phyloP scores from a whole-genome alignment of 345 rosid species.

The Lepidium aucheri region DNA sequence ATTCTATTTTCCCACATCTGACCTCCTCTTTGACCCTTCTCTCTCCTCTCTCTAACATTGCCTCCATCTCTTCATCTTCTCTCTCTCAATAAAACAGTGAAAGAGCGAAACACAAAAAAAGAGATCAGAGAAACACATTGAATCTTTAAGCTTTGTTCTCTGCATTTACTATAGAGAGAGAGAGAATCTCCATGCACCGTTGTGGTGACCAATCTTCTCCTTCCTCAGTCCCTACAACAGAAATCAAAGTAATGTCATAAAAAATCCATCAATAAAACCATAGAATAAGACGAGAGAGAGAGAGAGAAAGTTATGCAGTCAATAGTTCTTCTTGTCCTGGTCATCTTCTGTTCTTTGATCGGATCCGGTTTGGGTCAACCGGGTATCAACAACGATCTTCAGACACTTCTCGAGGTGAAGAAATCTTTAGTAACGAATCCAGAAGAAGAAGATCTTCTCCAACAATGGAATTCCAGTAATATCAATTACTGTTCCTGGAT shows the following conservation, averaged over 20 bases:
- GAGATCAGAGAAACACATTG: not conserved
- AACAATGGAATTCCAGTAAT: slow-evolving; percentile 49
- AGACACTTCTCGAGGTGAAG: slow-evolving; percentile 54
- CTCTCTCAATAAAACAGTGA: slow-evolving; percentile 32
- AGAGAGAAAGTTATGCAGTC: not conserved
- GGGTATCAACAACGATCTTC: slow-evolving; percentile 25
- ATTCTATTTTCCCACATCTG: slow-evolving; percentile 25
- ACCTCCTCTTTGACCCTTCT: slow-evolving; percentile 14
- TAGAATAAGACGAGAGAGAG: not conserved
- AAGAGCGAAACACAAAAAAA: not conserved
- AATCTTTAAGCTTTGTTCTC: not conserved
- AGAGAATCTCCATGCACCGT: slow-evolving; percentile 15
- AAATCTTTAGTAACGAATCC: slow-evolving; percentile 34
- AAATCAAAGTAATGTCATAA: slow-evolving; percentile 3
- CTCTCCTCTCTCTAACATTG: not conserved
- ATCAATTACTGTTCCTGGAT: slow-evolving; percentile 57
- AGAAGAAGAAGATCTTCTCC: slow-evolving; percentile 30
- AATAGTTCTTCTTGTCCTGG: not conserved
- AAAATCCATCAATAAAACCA: not conserved
- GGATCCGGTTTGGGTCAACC: slow-evolving; percentile 20
- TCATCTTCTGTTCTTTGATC: slow-evolving; percentile 24
- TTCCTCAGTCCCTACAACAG: not conserved
- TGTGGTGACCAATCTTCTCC: slow-evolving; percentile 10
- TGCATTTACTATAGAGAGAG: slow-evolving; percentile 13
- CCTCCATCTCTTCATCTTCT: slow-evolving; percentile 11